Base-by-base conservation (phyloP, 352 stramenopile genomes). In the Globisporangium recalcitrans region DNA sequence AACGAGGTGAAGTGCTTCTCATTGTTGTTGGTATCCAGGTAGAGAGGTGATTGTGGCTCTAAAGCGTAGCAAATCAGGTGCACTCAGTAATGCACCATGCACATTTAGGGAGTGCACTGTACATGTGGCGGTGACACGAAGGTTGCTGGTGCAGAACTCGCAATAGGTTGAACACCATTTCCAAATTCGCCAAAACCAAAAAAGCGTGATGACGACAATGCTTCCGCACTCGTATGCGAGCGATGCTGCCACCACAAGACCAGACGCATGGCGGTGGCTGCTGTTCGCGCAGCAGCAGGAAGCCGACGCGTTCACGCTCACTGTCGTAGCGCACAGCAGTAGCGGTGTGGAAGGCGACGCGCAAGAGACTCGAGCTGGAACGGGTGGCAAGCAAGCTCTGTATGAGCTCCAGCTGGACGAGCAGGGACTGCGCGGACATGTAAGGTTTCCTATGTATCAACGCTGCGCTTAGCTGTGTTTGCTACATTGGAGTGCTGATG, bases 251-350 rank as follows among this genome's bases (percentile, higher is more conserved):
- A 29, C 42, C 44, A 36, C 42, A 8, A 1, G 24, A 40, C 22
- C 14, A 8, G 38, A 9, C 19, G 16, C 63, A 29, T 85, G 77
- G 77, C 56, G 60, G 36, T 87, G 81, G 81, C 54, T 85, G 51
- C 63, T 88, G 46, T 86, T 85, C 46, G 67, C 56, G 11, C 68
- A 77, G 6, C 70, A 78, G 29, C 32, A 38, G 26, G 21, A 21
- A 4, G 26, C 54, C 32, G 14, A 36, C 24, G 22, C 31, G 29
- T 65, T 85, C 22, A 56, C 73, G 11, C 74, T 85, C 49, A 81
- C 77, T 16, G 71, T 53, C 1, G 48, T 87, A 11, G 64, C 72
- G 13, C 58, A 36, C 8, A 44, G 6, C 13, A 44, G 16, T 16
- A 60, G 24, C 26, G 34, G 13, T 16, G n/a, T 22, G 14, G 40